Conservation (phyloP, 495 filamentous ascomycete species). For the Diplogelasinospora grovesii region DNA sequence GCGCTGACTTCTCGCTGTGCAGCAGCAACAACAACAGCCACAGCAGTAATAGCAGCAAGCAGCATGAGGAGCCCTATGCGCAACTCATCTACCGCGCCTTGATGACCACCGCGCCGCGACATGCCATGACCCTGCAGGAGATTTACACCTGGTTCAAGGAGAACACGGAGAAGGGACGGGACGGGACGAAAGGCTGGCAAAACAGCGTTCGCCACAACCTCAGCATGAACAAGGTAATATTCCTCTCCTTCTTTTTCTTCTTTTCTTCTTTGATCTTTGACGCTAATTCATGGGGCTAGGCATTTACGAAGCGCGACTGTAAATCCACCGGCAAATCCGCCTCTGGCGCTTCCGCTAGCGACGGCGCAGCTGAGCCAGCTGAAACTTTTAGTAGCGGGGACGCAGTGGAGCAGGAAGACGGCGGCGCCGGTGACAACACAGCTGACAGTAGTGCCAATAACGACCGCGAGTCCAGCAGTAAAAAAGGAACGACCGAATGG, state of each 20-base stretch:
- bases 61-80: conserved; percentile 67
- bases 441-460: conserved; percentile 2
- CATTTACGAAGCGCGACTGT: conserved; percentile 38
- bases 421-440: background rate
- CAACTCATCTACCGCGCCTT: conserved; percentile 74
- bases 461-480: conserved; percentile 3
- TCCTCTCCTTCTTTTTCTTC: background rate
- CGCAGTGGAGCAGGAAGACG: background rate
- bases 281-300: conserved; percentile 19
- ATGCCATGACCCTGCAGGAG: conserved; percentile 71
- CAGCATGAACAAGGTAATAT: conserved; percentile 86
- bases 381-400: no score
- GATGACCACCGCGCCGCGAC: conserved; percentile 47
- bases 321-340: conserved; percentile 9
- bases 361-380: no score
- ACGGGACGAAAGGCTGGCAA: conserved; percentile 75
- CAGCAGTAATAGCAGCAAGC: conserved; percentile 7
- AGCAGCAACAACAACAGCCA: conserved; percentile 6
- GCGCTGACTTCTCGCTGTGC: background rate
- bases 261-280: background rate
- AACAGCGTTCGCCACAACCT: conserved; percentile 97
- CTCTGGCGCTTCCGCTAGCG: no score
- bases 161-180: conserved; percentile 68
- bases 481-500: conserved; percentile 39
- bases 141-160: conserved; percentile 87